phyloP scores from a whole-genome alignment of 2,329 filamentous ascomycete species.

The Helminthosporium solani region DNA sequence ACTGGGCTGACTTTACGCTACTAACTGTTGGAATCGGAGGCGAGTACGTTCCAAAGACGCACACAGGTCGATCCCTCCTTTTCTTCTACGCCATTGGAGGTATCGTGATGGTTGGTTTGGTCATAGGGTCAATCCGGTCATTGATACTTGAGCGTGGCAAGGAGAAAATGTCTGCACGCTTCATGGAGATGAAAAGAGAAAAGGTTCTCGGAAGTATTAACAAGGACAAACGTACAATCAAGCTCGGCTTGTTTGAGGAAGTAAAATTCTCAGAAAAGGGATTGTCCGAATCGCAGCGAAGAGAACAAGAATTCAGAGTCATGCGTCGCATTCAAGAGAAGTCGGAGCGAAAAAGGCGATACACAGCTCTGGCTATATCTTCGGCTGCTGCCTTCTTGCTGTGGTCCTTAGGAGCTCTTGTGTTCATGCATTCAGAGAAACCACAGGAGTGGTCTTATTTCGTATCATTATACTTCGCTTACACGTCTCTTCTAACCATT shows the following conservation, averaged over 20 bases:
- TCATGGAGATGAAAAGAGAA: slow-evolving; percentile 52
- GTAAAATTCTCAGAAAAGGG: slow-evolving; percentile 45
- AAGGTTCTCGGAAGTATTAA: slow-evolving; percentile 44
- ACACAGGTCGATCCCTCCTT: slow-evolving; percentile 52
- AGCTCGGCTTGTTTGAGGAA: slow-evolving; percentile 44
- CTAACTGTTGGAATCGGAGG: slow-evolving; percentile 58
- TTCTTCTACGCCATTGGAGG: slow-evolving; percentile 59
- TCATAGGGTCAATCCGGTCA: slow-evolving; percentile 55
- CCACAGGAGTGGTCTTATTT: slow-evolving; percentile 55
- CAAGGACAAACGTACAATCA: slow-evolving; percentile 44
- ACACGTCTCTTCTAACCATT: slow-evolving; percentile 55
- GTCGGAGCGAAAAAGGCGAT: slow-evolving; percentile 40
- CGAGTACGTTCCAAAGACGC: slow-evolving; percentile 51
- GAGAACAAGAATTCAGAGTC: slow-evolving; percentile 51
- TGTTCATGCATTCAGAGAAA: slow-evolving; percentile 52
- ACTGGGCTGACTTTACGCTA: slow-evolving; percentile 58
- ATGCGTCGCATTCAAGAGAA: slow-evolving; percentile 45
- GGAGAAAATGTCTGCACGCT: slow-evolving; percentile 52
- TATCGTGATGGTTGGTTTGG: slow-evolving; percentile 56
- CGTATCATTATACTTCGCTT: slow-evolving; percentile 55
- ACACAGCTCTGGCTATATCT: slow-evolving; percentile 45
- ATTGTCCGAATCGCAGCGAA: slow-evolving; percentile 41
- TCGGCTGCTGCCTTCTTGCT: slow-evolving; percentile 40
- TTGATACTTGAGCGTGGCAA: slow-evolving; percentile 54
- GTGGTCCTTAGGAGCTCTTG: slow-evolving; percentile 52